Conservation (phyloP, 495 filamentous ascomycete genomes). For the Penicillium daleae region DNA sequence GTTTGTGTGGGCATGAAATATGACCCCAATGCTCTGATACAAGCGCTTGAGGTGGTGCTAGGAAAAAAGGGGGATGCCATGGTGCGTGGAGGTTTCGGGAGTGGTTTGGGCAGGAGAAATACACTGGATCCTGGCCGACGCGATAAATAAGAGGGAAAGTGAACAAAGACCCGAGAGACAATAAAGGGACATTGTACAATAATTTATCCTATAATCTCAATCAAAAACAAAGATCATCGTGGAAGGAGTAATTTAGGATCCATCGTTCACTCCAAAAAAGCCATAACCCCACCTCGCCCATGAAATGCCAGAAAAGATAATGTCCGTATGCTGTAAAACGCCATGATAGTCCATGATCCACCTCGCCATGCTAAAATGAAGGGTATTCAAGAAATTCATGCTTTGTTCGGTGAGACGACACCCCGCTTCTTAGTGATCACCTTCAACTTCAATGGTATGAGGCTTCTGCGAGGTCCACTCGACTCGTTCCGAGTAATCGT, state of each 20-base stretch:
- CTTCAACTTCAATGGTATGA: conserved; percentile 24
- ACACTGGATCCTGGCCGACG: conserved; percentile 54
- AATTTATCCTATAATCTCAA: neutral
- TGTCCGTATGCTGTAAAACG: neutral
- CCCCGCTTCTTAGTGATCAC: conserved; percentile 20
- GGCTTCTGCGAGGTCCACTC: conserved; percentile 18
- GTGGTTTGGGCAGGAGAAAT: conserved; percentile 67
- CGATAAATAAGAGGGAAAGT: conserved; percentile 21
- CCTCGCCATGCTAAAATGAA: neutral
- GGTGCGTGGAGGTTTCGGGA: conserved; percentile 44
- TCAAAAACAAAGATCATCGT: neutral
- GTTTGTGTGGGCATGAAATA: conserved; percentile 63
- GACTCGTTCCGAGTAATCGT: conserved; percentile 16
- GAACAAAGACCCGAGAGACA: neutral
- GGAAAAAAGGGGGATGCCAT: conserved; percentile 65
- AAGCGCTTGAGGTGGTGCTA: conserved; percentile 78
- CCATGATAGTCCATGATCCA: conserved; percentile 8
- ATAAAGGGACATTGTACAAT: neutral
- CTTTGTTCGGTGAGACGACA: neutral
- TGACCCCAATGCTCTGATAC: conserved; percentile 73
- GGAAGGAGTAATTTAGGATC: neutral
- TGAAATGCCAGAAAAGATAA: neutral
- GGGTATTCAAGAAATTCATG: conserved; percentile 2
- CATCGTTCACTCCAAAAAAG: neutral
- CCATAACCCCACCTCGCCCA: neutral